phyloP scores from a whole-genome alignment of 2,329 filamentous ascomycete species.

The Pyrenophora graminea region DNA sequence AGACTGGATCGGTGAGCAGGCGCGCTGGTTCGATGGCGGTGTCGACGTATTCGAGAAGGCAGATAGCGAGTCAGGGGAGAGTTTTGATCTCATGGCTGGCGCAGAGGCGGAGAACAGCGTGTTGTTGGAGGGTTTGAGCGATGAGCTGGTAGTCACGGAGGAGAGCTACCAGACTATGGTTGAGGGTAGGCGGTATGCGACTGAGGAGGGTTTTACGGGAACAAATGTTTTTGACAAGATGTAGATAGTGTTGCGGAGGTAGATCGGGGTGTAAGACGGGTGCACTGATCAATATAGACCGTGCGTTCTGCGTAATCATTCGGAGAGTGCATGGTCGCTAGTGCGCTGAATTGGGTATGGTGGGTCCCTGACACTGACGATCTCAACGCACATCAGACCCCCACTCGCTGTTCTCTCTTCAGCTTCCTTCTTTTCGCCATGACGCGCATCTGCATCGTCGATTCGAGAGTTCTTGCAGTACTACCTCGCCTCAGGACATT shows the following conservation, averaged over 20 bases:
- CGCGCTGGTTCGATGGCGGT: constrained; percentile 42
- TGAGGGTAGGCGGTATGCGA: constrained; percentile 24
- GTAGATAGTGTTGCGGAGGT: constrained; percentile 15
- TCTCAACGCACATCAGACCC: no score
- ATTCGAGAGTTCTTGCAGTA: no score
- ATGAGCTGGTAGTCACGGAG: constrained; percentile 9
- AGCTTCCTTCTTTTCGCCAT: no score
- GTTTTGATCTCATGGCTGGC: constrained; percentile 53
- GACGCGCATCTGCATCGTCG: no score
- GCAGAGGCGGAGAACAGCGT: constrained; percentile 49
- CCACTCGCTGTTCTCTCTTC: no score
- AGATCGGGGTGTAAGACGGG: no score
- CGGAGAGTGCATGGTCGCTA: no score
- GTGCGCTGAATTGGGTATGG: no score
- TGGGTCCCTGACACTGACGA: no score
- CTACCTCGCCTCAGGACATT: no score
- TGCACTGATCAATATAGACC: no score
- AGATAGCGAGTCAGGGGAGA: constrained; percentile 39
- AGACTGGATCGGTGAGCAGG: constrained; percentile 48
- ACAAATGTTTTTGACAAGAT: constrained; percentile 39
- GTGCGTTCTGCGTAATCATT: no score
- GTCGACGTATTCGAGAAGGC: constrained; percentile 37
- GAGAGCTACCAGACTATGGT: constrained; percentile 10
- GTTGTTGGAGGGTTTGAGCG: constrained; percentile 32
- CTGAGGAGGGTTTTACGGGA: constrained; percentile 23